These are phyloP conservation scores for Gremmenia infestans DNA, from an alignment of 2,329 filamentous ascomycete genomes.

Conservation along the genomic window DNA sequence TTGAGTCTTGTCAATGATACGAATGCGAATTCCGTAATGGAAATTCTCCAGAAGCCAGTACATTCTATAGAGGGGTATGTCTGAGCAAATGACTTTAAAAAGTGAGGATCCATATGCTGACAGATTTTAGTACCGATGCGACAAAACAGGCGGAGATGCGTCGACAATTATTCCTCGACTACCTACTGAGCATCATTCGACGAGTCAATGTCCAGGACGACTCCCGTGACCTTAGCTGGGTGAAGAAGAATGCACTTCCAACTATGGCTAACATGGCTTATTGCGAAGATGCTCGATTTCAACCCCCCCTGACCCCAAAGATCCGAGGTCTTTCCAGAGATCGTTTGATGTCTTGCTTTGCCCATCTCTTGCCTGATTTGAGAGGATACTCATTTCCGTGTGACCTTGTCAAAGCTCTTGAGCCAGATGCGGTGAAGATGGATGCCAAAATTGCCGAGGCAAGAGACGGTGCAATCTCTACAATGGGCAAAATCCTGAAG, in stretches of 20 bases:
- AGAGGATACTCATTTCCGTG: constrained; percentile 44
- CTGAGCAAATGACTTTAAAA: background rate
- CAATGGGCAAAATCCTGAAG: constrained; percentile 49
- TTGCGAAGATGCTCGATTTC: constrained; percentile 37
- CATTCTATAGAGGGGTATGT: constrained; percentile 33
- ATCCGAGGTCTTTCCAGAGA: constrained; percentile 51
- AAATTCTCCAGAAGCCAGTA: constrained; percentile 43
- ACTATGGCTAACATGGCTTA: constrained; percentile 51
- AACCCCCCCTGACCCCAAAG: constrained; percentile 45
- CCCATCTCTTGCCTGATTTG: constrained; percentile 50
- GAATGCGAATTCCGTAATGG: constrained; percentile 38
- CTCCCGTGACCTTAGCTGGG: constrained; percentile 19
- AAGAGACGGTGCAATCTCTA: constrained; percentile 46
- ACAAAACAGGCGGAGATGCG: constrained; percentile 27
- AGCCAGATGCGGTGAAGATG: constrained; percentile 43
- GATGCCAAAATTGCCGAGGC: constrained; percentile 50
- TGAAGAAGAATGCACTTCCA: constrained; percentile 23
- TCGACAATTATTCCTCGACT: constrained; percentile 30
- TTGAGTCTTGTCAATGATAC: constrained; percentile 19
- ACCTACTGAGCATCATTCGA: constrained; percentile 28
- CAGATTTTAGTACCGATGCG: constrained; percentile 12
- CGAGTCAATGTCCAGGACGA: constrained; percentile 21
- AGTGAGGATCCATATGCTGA: constrained; percentile 3
- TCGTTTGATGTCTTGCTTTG: constrained; percentile 53
- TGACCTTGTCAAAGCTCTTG: constrained; percentile 21